phyloP scores from a whole-genome alignment of 2,329 filamentous ascomycete species.

The Ophiostoma perfectum region DNA sequence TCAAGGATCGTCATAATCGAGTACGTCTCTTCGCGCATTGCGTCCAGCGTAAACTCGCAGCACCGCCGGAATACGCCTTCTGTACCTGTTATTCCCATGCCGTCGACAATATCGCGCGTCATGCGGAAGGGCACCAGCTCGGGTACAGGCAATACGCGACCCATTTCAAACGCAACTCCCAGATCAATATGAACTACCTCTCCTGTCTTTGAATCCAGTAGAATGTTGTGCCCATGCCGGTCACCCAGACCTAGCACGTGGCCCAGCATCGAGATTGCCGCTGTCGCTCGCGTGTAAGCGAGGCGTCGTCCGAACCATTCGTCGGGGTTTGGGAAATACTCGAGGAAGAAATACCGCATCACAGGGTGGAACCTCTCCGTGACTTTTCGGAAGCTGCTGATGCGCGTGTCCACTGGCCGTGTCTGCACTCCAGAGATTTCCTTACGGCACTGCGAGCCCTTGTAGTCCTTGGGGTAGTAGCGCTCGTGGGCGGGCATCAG shows the following conservation, averaged over 20 bases:
- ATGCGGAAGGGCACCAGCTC: conserved; percentile 94
- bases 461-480: conserved; percentile 81
- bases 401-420: conserved; percentile 62
- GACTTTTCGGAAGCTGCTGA: conserved; percentile 71
- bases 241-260: conserved; percentile 91
- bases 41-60: conserved; percentile 95
- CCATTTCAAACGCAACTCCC: conserved; percentile 94
- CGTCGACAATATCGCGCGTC: conserved; percentile 90
- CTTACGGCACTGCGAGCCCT: conserved; percentile 68
- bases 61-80: conserved; percentile 97
- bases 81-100: conserved; percentile 90
- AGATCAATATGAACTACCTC: conserved; percentile 97
- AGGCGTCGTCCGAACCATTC: conserved; percentile 90
- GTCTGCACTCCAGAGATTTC: conserved; percentile 69
- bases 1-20: conserved; percentile 98
- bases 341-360: conserved; percentile 95
- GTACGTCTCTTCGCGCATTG: conserved; percentile 88
- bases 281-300: conserved; percentile 88
- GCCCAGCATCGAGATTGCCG: conserved; percentile 90
- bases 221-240: conserved; percentile 92
- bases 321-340: conserved; percentile 86
- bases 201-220: conserved; percentile 81
- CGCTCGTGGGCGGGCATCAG: conserved; percentile 82
- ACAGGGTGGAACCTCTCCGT: conserved; percentile 83
- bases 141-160: conserved; percentile 87